Base-by-base conservation (phyloP, 345 rosid species). In the Durio zibethinus region DNA sequence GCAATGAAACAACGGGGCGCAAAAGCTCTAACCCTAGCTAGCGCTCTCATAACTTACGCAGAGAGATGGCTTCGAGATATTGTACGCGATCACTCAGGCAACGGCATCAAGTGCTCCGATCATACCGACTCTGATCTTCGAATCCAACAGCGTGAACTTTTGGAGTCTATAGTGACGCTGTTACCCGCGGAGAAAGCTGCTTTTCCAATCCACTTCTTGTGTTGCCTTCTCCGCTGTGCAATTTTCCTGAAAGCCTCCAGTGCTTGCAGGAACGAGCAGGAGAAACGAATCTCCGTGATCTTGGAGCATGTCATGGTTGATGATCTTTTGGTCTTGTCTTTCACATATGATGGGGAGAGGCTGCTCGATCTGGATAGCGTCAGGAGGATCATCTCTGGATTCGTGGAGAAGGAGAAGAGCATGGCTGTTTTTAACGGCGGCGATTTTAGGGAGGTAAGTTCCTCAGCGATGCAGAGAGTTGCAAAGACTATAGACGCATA, bases 221-320 rank as follows among this genome's bases (percentile, higher is more conserved):
- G 94, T 67, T 93, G 97, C 80, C 92, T 96, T 64, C 94, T 96
- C 74, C 98, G 99, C 8, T 87, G 93, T 0, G 92, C 97, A 3
- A 87, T 87, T 79, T 96, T 83, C 78, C 90, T 96, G 65, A 83
- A 84, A 52, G 84, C 93, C 52, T 87, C 94, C 2, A 47, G 64
- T 4, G 42, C 85, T 7, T 87, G 93, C 87, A 92, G 86, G 84
- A 87, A 84, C 73, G 97, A 92, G 88, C 89, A 92, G 1, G 98
- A 96, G 87, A 96, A 90, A 60, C 90, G 91, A 10, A 86, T 96
- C 79, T 86, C 97, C 0, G 81, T 80, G 1, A 88, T 96, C 6
- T 83, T 96, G 1, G 99, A 96, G 43, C 99, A 92, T 12, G 94
- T 91, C 23, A 83, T 88, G 0, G 93, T 92, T 0, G 96, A 89